phyloP scores from a whole-genome alignment of 2,329 filamentous ascomycete species.

The Cladosporium sp. region DNA sequence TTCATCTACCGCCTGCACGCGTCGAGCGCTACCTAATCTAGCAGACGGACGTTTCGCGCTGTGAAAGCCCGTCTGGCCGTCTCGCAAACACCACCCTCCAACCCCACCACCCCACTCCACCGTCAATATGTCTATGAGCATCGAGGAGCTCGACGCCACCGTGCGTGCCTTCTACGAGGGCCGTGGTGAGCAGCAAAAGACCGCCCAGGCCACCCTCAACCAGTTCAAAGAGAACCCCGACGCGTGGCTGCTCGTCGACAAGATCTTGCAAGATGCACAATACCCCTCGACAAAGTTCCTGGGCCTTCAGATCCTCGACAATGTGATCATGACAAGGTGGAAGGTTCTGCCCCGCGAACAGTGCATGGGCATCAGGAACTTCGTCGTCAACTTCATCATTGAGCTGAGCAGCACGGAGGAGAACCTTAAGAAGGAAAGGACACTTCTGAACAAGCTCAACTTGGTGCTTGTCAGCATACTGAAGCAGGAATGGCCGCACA shows the following conservation, averaged over 20 bases:
- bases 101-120: background rate
- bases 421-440: slow-evolving; percentile 75
- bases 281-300: slow-evolving; percentile 97
- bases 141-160: slow-evolving; percentile 92
- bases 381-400: slow-evolving; percentile 98
- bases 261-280: slow-evolving; percentile 88
- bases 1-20: slow-evolving; percentile 27
- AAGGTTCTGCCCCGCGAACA: slow-evolving; percentile 95
- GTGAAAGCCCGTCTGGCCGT: slow-evolving; percentile 11
- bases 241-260: slow-evolving; percentile 94
- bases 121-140: slow-evolving; percentile 59
- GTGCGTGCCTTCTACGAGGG: slow-evolving; percentile 98
- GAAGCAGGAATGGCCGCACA: slow-evolving; percentile 99
- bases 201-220: slow-evolving; percentile 87
- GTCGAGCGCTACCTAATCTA: slow-evolving; percentile 21
- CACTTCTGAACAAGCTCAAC: slow-evolving; percentile 96
- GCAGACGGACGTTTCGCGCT: slow-evolving; percentile 21
- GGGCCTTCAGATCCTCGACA: slow-evolving; percentile 92
- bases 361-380: slow-evolving; percentile 97
- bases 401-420: slow-evolving; percentile 89
- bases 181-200: slow-evolving; percentile 93
- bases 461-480: slow-evolving; percentile 94
- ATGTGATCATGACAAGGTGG: slow-evolving; percentile 98
- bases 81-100: slow-evolving; percentile 7
- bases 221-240: slow-evolving; percentile 99